These are phyloP conservation scores for Pleurotus salmoneostramineus DNA, from an alignment of 768 basidiomycete genomes.

Conservation along the genomic window DNA sequence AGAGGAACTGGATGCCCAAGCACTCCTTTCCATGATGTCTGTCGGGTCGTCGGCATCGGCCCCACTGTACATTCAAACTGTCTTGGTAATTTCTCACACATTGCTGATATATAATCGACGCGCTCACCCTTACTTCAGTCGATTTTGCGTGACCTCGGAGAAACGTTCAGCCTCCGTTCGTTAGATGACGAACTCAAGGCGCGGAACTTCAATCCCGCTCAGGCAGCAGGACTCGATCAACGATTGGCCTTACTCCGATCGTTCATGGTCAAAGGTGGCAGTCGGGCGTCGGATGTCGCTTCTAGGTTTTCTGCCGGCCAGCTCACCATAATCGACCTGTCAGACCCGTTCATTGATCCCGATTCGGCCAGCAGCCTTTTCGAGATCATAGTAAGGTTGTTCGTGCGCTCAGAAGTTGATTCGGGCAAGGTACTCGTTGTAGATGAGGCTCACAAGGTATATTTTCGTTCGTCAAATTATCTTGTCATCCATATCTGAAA, in stretches of 20 bases:
- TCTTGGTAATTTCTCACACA: slow-evolving; percentile 43
- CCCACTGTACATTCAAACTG: slow-evolving; percentile 66
- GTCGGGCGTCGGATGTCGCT: slow-evolving; percentile 1
- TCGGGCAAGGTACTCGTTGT: slow-evolving; percentile 70
- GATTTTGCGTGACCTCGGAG: slow-evolving; percentile 61
- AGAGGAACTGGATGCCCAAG: slow-evolving; percentile 62
- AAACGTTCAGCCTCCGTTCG: slow-evolving; percentile 45
- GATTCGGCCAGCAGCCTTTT: slow-evolving; percentile 66
- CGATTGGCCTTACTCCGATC: slow-evolving; percentile 57
- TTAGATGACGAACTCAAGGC: slow-evolving; percentile 45
- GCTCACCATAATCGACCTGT: slow-evolving; percentile 66
- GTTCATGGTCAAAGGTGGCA: slow-evolving; percentile 39
- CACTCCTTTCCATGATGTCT: slow-evolving; percentile 75
- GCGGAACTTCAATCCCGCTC: slow-evolving; percentile 55
- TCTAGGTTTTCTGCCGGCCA: slow-evolving; percentile 51
- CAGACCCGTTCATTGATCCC: slow-evolving; percentile 70
- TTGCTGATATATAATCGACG: not conserved
- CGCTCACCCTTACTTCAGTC: slow-evolving; percentile 26
- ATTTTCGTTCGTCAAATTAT: not conserved
- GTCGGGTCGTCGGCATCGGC: slow-evolving; percentile 56
- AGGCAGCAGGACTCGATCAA: slow-evolving; percentile 55
- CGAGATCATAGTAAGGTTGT: slow-evolving; percentile 63
- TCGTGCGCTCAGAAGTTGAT: slow-evolving; percentile 53
- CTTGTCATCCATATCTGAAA: not conserved
- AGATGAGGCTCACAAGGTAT: slow-evolving; percentile 74